phyloP scores from a whole-genome alignment of 331 rosid genomes.

The Malus hybrid region DNA sequence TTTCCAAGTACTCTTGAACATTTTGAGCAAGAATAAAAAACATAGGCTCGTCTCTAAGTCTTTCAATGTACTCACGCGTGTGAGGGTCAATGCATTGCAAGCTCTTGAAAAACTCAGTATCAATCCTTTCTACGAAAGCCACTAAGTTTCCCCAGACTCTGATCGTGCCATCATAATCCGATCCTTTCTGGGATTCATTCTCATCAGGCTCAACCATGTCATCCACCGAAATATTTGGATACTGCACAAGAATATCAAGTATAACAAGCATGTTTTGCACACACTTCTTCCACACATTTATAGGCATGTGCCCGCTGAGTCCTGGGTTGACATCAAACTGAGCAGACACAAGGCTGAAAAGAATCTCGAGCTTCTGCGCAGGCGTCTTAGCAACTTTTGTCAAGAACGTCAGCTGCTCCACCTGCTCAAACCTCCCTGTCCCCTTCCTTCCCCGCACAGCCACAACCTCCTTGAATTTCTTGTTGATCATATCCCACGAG shows the following conservation, averaged over 20 bases:
- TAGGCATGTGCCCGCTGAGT: constrained; percentile 27
- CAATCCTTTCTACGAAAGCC: constrained; percentile 75
- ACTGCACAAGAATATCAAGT: constrained; percentile 72
- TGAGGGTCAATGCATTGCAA: constrained; percentile 95
- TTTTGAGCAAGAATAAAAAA: constrained; percentile 82
- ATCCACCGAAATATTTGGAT: constrained; percentile 69
- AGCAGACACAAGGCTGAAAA: constrained; percentile 72
- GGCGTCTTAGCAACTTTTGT: constrained; percentile 86
- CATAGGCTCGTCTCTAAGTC: constrained; percentile 78
- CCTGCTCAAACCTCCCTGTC: constrained; percentile 79
- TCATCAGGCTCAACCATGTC: constrained; percentile 81
- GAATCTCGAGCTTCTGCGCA: constrained; percentile 80
- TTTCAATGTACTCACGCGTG: constrained; percentile 87
- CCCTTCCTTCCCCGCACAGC: constrained; percentile 61
- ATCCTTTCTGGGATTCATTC: constrained; percentile 78
- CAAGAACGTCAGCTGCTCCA: constrained; percentile 72
- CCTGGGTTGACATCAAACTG: constrained; percentile 71
- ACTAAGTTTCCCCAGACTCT: constrained; percentile 87
- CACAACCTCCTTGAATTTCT: constrained; percentile 73
- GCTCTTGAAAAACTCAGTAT: constrained; percentile 83
- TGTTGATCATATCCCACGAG: constrained; percentile 73
- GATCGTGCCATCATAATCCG: constrained; percentile 54
- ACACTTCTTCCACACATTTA: constrained; percentile 45
- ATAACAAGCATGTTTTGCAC: constrained; percentile 69
- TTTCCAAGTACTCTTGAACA: constrained; percentile 82